Percentiles rank a stretch among this genome's conserved stretches.
Conservation (phyloP, 371 early-diverging fungal genomes). For the Sporodiniella umbellata region DNA sequence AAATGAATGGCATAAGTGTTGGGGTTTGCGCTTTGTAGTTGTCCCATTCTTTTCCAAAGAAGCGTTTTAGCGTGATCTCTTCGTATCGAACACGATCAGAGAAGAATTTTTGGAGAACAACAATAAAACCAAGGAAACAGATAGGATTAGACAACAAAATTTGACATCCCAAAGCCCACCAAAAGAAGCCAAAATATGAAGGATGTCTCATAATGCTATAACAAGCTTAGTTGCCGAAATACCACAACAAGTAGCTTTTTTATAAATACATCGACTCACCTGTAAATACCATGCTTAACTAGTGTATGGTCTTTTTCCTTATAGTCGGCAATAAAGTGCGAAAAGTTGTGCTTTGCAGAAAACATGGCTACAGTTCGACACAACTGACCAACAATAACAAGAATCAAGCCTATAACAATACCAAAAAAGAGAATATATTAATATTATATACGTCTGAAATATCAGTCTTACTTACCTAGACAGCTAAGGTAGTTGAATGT, state of each 20-base stretch:
- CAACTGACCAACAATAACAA: conserved; percentile 62
- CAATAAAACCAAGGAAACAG: conserved; percentile 58
- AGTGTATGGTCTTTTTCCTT: conserved; percentile 68
- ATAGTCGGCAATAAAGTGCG: conserved; percentile 66
- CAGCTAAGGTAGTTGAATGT: conserved; percentile 49
- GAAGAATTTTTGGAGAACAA: conserved; percentile 70
- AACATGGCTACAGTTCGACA: conserved; percentile 77
- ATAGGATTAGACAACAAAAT: conserved; percentile 72
- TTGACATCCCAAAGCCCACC: conserved; percentile 79
- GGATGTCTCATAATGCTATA: conserved; percentile 77
- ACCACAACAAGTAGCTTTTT: neutral
- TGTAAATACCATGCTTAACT: conserved; percentile 77
- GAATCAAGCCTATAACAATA: conserved; percentile 59
- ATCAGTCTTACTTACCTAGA: conserved; percentile 36
- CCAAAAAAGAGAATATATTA: neutral
- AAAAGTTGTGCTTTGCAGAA: conserved; percentile 77
- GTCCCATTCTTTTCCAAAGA: conserved; percentile 75
- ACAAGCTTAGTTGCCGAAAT: neutral
- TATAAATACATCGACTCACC: conserved; percentile 28
- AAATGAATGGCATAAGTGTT: conserved; percentile 42
- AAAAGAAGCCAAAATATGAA: conserved; percentile 88
- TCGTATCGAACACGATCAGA: conserved; percentile 72
- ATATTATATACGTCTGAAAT: neutral
- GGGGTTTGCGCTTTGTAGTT: conserved; percentile 38
- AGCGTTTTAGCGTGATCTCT: conserved; percentile 65